Conservation (phyloP, 352 stramenopile species). For the Phytophthora brassicae region DNA sequence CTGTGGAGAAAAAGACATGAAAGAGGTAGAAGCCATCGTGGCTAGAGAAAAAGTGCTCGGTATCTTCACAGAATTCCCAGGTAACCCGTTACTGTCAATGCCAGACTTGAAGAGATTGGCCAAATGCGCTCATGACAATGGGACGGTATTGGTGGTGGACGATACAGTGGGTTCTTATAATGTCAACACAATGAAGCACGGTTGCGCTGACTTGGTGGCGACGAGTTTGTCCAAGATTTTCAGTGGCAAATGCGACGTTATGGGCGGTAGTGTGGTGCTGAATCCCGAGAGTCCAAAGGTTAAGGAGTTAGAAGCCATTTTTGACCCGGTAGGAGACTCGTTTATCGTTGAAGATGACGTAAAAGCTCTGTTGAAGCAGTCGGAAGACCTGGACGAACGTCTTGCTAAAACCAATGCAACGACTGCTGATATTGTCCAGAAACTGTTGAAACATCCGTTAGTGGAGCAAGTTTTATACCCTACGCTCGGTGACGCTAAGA, state of each 20-base stretch:
- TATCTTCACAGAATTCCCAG: slow-evolving; percentile 93
- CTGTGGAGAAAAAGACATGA: slow-evolving; percentile 61
- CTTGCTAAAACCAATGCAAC: slow-evolving; percentile 81
- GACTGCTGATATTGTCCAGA: slow-evolving; percentile 65
- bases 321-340: slow-evolving; percentile 42
- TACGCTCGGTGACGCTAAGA: slow-evolving; percentile 46
- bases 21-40: slow-evolving; percentile 68
- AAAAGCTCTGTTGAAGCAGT: slow-evolving; percentile 46
- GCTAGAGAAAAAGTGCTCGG: slow-evolving; percentile 73
- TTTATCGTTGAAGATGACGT: slow-evolving; percentile 72
- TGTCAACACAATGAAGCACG: slow-evolving; percentile 83
- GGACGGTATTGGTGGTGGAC: slow-evolving; percentile 88
- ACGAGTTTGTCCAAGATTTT: slow-evolving; percentile 95
- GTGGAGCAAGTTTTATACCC: slow-evolving; percentile 90
- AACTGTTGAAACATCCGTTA: slow-evolving; percentile 68
- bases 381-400: slow-evolving; percentile 71
- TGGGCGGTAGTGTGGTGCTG: slow-evolving; percentile 89
- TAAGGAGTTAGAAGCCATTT: slow-evolving; percentile 42
- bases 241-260: slow-evolving; percentile 89
- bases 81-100: slow-evolving; percentile 90
- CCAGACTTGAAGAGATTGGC: slow-evolving; percentile 83
- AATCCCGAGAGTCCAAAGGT: slow-evolving; percentile 67
- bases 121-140: slow-evolving; percentile 81
- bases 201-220: slow-evolving; percentile 85
- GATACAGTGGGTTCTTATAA: slow-evolving; percentile 92